These are phyloP conservation scores for Blastobotrys elegans DNA, from an alignment of 1,139 yeast genomes.

Conservation along the genomic window DNA sequence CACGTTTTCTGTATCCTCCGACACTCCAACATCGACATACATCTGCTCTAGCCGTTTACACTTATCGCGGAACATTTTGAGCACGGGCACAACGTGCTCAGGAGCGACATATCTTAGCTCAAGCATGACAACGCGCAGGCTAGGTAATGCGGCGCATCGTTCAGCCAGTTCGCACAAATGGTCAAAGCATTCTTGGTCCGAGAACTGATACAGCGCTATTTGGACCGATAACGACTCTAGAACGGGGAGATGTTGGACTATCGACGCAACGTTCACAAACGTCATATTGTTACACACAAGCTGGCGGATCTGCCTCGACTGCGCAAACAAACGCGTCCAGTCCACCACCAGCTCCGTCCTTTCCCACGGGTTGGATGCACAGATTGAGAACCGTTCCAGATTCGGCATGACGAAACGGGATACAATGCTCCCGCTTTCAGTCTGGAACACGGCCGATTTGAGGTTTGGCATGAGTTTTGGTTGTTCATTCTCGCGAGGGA, in stretches of 20 bases:
- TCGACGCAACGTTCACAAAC: neutral
- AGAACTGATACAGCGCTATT: neutral
- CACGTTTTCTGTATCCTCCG: neutral
- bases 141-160: neutral
- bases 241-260: neutral
- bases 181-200: neutral
- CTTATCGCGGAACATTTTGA: neutral
- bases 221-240: neutral
- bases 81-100: neutral
- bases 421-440: neutral
- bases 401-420: neutral
- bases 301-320: neutral
- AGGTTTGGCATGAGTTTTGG: conserved; percentile 1
- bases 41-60: neutral
- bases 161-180: neutral
- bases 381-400: conserved; percentile 1
- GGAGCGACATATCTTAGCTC: conserved; percentile 1
- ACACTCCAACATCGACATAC: conserved; percentile 1
- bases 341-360: neutral
- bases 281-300: conserved; percentile 7
- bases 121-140: conserved; percentile 2
- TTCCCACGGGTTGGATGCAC: conserved; percentile 3
- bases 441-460: neutral
- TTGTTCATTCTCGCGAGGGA: neutral
- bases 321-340: neutral